Evolutionary conservation across 116 monocot genomes (phyloP).

Genomic region (Papilionanthe hybrid): DNA sequence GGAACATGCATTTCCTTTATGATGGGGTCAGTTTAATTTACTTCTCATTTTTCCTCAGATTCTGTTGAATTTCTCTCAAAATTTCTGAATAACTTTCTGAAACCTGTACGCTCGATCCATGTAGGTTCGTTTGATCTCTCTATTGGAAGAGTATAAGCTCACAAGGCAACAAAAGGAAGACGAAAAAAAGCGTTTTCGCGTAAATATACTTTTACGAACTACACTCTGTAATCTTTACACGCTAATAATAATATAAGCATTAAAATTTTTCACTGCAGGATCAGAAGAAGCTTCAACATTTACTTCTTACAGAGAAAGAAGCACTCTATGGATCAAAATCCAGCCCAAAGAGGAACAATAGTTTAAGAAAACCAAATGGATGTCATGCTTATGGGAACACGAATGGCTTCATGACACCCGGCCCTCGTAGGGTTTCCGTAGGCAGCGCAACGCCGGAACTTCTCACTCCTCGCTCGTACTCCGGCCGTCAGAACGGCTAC

Average conservation of each 20-base stretch:
- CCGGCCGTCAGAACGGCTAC: constrained; percentile 62
- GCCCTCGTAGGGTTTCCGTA: constrained; percentile 46
- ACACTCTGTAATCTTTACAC: neutral
- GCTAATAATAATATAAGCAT: neutral
- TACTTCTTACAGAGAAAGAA: constrained; percentile 73
- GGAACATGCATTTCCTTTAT: constrained; percentile 57
- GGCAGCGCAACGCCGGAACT: constrained; percentile 76
- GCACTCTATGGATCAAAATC: constrained; percentile 58
- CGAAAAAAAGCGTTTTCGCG: constrained; percentile 64
- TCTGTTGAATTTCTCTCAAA: no score
- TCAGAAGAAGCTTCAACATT: constrained; percentile 74
- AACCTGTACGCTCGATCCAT: neutral
- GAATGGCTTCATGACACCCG: constrained; percentile 63
- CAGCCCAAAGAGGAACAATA: constrained; percentile 52
- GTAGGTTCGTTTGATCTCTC: constrained; percentile 65
- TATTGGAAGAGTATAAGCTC: constrained; percentile 82
- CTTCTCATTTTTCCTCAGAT: neutral
- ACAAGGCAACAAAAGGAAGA: constrained; percentile 73
- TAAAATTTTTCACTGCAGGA: constrained; percentile 38
- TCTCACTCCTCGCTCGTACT: constrained; percentile 71
- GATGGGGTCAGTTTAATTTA: constrained; percentile 58
- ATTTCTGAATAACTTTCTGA: neutral
- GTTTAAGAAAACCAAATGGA: constrained; percentile 46
- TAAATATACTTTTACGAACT: constrained; percentile 12
- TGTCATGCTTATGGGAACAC: constrained; percentile 25